Percentiles rank a stretch among this genome's conserved stretches.
Conservation (phyloP, 148 eudicot genomes). For the Vaccinium vitisidaea region DNA sequence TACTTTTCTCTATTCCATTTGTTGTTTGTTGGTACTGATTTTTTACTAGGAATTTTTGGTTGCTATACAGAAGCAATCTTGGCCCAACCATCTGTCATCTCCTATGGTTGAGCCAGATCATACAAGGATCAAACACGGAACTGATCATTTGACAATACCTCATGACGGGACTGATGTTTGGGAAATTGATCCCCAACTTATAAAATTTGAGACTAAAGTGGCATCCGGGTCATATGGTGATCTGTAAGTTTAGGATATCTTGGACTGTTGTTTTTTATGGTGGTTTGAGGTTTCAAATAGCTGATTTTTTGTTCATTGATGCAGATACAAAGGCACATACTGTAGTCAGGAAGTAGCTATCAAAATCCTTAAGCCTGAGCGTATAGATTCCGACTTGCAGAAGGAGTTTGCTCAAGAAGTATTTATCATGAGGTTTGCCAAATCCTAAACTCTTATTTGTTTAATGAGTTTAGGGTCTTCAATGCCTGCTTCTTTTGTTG, state of each 20-base stretch:
- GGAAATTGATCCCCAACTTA: constrained; percentile 86
- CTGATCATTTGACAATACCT: constrained; percentile 74
- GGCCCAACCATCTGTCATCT: constrained; percentile 60
- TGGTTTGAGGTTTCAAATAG: not conserved
- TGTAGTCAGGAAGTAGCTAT: constrained; percentile 97
- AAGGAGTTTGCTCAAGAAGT: constrained; percentile 98
- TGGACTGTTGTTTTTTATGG: not conserved
- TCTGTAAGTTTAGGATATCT: constrained; percentile 60
- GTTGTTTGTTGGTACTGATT: not conserved
- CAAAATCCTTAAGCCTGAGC: constrained; percentile 87
- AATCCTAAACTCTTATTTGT: not conserved
- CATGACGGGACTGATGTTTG: constrained; percentile 94
- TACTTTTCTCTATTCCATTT: constrained; percentile 8
- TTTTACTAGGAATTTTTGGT: constrained; percentile 12
- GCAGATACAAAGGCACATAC: constrained; percentile 91
- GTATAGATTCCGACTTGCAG: constrained; percentile 75
- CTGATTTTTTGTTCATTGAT: constrained; percentile 7
- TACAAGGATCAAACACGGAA: constrained; percentile 37
- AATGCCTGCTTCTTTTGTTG: not conserved
- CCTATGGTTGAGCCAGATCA: constrained; percentile 47
- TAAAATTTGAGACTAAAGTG: constrained; percentile 78
- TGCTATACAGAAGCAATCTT: constrained; percentile 63
- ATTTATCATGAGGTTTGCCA: constrained; percentile 84
- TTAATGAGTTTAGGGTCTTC: constrained; percentile 10
- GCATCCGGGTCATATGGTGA: constrained; percentile 99